Conservation (phyloP, 176 grass and related monocot species). For the Oryza coarctata region DNA sequence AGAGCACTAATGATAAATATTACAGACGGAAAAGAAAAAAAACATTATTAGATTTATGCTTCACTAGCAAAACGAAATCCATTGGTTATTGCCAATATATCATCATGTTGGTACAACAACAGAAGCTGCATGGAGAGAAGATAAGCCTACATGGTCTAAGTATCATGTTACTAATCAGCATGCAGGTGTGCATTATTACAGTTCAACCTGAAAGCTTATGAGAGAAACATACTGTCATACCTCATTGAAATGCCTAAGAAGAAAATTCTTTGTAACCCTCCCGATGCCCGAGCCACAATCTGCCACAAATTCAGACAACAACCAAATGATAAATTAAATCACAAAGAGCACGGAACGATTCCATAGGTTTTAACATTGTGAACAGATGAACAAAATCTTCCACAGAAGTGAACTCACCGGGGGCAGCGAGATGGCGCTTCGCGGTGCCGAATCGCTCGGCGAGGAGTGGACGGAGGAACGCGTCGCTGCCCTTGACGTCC, state of each 20-base stretch:
- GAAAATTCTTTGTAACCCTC: conserved; percentile 90
- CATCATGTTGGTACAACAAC: neutral
- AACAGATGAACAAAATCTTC: neutral
- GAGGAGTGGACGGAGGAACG: conserved; percentile 74
- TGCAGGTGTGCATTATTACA: neutral
- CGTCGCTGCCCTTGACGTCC: conserved; percentile 90
- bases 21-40: neutral
- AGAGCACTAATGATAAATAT: neutral
- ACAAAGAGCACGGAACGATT: neutral
- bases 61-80: neutral
- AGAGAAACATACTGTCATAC: conserved; percentile 23
- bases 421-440: conserved; percentile 67
- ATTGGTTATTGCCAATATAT: neutral
- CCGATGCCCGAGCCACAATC: conserved; percentile 98
- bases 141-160: neutral
- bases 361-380: neutral
- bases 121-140: neutral
- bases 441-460: conserved; percentile 55
- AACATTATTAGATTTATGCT: neutral
- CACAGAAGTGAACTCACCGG: conserved; percentile 46
- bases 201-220: neutral
- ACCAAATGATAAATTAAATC: neutral
- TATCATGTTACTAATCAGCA: neutral
- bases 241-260: conserved; percentile 88
- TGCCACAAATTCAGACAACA: conserved; percentile 28